Conservation (phyloP, 352 stramenopile species). For the Pythium diclinum region DNA sequence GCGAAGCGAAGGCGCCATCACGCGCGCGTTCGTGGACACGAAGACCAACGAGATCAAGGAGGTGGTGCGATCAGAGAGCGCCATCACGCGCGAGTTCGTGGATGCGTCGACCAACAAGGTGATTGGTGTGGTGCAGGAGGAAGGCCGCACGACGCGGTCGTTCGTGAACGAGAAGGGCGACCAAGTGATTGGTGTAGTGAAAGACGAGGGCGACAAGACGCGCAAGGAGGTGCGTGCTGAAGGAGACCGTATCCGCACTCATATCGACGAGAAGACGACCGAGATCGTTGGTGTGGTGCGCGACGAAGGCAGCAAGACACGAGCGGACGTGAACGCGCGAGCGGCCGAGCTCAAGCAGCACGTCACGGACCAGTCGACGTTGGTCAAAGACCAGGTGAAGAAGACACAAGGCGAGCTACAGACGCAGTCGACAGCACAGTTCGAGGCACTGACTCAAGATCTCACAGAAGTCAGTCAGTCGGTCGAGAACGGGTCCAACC, state of each 20-base stretch:
- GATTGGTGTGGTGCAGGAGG: background rate
- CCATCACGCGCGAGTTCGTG: slow-evolving; percentile 6
- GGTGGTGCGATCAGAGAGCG: background rate
- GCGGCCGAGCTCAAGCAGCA: slow-evolving; percentile 1
- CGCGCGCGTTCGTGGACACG: slow-evolving; percentile 10
- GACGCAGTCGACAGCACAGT: too few species aligned
- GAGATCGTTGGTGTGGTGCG: background rate
- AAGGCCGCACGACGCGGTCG: background rate
- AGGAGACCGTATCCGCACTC: background rate
- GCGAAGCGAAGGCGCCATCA: slow-evolving; percentile 1
- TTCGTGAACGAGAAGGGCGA: slow-evolving; percentile 6
- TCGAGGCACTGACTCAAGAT: too few species aligned
- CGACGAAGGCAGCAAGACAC: slow-evolving; percentile 6
- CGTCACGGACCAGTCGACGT: background rate
- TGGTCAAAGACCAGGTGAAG: slow-evolving; percentile 1
- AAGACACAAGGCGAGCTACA: too few species aligned
- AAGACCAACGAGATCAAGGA: slow-evolving; percentile 16
- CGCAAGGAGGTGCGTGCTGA: slow-evolving; percentile 6
- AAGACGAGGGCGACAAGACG: slow-evolving; percentile 11
- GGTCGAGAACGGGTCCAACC: background rate
- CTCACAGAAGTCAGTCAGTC: too few species aligned
- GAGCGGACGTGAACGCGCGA: background rate
- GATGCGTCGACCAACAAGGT: slow-evolving; percentile 6
- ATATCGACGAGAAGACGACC: slow-evolving; percentile 8
- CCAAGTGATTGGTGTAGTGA: slow-evolving; percentile 2